These are phyloP conservation scores for Ganoderma sinense DNA, from an alignment of 1,284 basidiomycete genomes.

Conservation along the genomic window DNA sequence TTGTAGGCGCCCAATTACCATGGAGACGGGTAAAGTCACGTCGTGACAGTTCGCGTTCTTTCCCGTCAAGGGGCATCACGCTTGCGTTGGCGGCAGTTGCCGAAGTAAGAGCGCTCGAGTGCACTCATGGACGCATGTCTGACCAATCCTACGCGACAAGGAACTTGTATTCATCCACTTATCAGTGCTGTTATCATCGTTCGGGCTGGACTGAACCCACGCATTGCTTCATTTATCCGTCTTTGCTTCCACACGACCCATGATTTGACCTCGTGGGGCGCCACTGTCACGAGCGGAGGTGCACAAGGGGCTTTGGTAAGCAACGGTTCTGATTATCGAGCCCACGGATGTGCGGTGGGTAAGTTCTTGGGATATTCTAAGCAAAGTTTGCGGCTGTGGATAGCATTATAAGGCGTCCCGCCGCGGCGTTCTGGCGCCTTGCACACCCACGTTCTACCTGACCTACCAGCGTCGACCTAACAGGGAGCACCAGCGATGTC, in stretches of 20 bases:
- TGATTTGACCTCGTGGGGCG: neutral
- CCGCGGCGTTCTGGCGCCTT: neutral
- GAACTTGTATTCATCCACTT: neutral
- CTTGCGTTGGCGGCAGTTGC: too few species aligned
- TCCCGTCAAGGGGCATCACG: too few species aligned
- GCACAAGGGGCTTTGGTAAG: neutral
- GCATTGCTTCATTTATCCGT: neutral
- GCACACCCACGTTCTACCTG: neutral
- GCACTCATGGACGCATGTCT: too few species aligned
- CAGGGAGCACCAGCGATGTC: neutral
- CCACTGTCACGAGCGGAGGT: neutral
- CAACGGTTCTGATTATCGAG: neutral
- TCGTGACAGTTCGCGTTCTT: too few species aligned
- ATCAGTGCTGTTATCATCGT: neutral
- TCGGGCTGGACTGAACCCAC: neutral
- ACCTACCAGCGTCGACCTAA: neutral
- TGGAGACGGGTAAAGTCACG: too few species aligned
- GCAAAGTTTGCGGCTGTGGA: neutral
- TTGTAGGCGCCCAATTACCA: too few species aligned
- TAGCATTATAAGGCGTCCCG: neutral
- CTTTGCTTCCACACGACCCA: neutral
- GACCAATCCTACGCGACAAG: neutral
- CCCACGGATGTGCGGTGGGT: neutral
- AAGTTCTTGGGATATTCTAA: neutral
- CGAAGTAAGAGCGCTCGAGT: too few species aligned